Base-by-base conservation (phyloP, 345 rosid genomes). In the Hirschfeldia incana region DNA sequence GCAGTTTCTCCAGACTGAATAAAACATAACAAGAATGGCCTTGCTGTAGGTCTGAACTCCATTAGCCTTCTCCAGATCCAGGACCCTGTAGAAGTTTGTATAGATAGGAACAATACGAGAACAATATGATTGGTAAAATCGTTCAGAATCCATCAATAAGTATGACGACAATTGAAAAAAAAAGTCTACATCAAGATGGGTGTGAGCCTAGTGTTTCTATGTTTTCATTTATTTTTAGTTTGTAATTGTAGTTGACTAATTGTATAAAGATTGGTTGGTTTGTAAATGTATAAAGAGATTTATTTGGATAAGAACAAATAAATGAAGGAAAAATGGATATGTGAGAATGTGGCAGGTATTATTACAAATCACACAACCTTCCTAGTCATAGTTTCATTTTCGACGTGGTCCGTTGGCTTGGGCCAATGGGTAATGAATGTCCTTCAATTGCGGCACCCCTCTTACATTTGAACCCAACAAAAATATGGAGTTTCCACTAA, bases 391-490 rank as follows among this genome's bases (percentile, higher is more conserved):
- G 74, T 49, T 67, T 73, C 78, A 61, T 79, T 73, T 73, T 79
- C 78, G 57, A 68, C 74, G 74, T 73, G 69, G 78, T 73, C 57
- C 58, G 58, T 79, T 73, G 64, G 27, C 58, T 79, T 70, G 51
- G 78, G 39, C 44, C 78, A 79, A 51, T 79, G 27, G 74, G 74
- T 79, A 79, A 51, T 79, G 27, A 79, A 79, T 79, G 82, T 66
- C 74, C 51, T 73, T 66, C 65, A 67, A 32, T 67, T 79, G 74
- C 74, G 74, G 78, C 74, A 73, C 78, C 74, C 67, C 74, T 73
- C 57, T 60, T 57, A 1, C 4, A 59, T 44, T 61, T 73, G 73
- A 72, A 78, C 51, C 57, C 59, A 5, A 17, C 7, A 58, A 65
- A 57, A 46, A 3, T 65, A 13, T 65, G 1, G 4, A 11, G 2